Evolutionary conservation across 1,284 basidiomycete species (phyloP), one percentile per base, ranked within the genome.

Genomic region (Meira miltonrushii): DNA sequence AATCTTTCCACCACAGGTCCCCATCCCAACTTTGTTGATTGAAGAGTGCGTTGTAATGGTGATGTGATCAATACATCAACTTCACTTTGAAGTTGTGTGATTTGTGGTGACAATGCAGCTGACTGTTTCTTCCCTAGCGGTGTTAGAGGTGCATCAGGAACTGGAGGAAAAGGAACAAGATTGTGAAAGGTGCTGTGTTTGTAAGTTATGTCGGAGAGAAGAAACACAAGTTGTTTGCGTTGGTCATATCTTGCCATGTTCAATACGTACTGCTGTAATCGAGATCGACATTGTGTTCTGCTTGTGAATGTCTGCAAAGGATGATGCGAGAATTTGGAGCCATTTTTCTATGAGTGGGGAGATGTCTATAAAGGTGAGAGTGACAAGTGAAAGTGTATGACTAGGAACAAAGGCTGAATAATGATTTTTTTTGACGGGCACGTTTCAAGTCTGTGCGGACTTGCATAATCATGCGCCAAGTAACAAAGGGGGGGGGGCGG

Each of bases 121-220:
- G 73, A 72, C 57, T 78, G 75, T 48, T 67, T 58, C 58, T 72
- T 68, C n/a, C 75, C 75, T 39, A 77, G 67, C 2, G 64, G 62
- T 7, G 75, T 78, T 49, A 78, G 63, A 11, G 75, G 72, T 23
- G 75, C 74, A 65, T 78, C 75, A 41, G 61, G 65, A 39, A 77
- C 46, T 48, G 46, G 7, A 21, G 21, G 7, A 12, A 48, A 21
- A 48, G 28, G 8, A 33, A 69, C n/a, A 61, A 64, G 55, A 33
- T 33, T 33, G 28, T n/a, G n/a, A n/a, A n/a, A n/a, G n/a, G n/a
- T n/a, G n/a, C n/a, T n/a, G n/a, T n/a, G n/a, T n/a, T n/a, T n/a
- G n/a, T n/a, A n/a, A n/a, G 10, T 12, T 46, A n/a, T 40, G 10
- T 40, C 39, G 10, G 39, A 10, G n/a, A 40, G 39, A 10, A 10